These are phyloP conservation scores for Monosporascus sp. DNA, from an alignment of 2,329 filamentous ascomycete genomes.

Conservation along the genomic window DNA sequence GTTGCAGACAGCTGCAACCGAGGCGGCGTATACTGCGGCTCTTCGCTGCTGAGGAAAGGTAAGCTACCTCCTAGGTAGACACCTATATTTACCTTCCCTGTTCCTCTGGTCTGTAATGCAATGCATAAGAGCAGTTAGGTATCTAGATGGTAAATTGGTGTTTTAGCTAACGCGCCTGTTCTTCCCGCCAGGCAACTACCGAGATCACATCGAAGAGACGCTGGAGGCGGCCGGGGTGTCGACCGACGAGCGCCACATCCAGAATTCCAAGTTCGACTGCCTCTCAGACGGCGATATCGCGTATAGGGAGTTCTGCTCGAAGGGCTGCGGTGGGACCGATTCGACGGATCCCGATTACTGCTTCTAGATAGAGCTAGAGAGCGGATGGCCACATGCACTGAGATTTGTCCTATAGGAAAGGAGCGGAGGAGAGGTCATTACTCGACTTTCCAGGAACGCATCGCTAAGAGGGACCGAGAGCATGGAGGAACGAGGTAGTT, in stretches of 20 bases:
- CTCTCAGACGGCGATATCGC: constrained; percentile 2
- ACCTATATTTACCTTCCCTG: neutral
- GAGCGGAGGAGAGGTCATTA: no score
- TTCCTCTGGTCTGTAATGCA: neutral
- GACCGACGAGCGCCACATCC: constrained; percentile 2
- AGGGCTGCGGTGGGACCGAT: constrained; percentile 4
- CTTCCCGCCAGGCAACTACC: constrained; percentile 3
- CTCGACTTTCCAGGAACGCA: no score
- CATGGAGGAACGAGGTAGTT: no score
- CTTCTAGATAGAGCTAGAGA: neutral
- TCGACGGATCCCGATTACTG: constrained; percentile 2
- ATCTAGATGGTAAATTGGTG: no score
- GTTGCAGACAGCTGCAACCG: constrained; percentile 6
- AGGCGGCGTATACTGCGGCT: constrained; percentile 6
- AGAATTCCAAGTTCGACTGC: constrained; percentile 6
- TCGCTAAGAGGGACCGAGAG: no score
- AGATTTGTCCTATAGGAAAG: no score
- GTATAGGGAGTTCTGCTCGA: constrained; percentile 2
- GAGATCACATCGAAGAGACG: constrained; percentile 3
- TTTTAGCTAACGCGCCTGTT: no score
- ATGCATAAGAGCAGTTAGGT: neutral
- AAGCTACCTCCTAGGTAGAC: neutral
- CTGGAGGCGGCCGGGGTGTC: neutral
- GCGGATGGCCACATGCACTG: no score
- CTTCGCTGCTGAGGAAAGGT: constrained; percentile 3